Evolutionary conservation across 1,284 basidiomycete species (phyloP).

Genomic region (Ganoderma sinense): DNA sequence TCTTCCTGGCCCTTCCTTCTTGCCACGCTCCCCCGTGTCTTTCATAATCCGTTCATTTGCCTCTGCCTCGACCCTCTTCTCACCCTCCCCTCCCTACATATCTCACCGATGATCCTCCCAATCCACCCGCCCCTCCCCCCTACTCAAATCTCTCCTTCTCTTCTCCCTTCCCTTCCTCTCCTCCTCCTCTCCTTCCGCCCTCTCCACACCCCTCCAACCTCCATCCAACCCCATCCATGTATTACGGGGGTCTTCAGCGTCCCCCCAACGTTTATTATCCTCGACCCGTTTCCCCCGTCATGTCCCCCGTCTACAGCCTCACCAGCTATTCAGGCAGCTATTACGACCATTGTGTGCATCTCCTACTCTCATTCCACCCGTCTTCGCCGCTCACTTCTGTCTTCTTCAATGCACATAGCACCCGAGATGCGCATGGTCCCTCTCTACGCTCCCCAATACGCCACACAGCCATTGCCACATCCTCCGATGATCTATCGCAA

Average conservation of each 20-base stretch:
- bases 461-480: constrained; percentile 33
- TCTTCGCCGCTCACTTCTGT: neutral
- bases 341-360: constrained; percentile 33
- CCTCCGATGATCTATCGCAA: constrained; percentile 36
- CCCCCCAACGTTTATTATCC: constrained; percentile 32
- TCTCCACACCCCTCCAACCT: constrained; percentile 5
- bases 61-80: constrained; percentile 19
- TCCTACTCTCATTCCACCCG: neutral
- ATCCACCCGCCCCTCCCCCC: neutral
- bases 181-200: constrained; percentile 6
- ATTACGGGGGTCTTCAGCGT: constrained; percentile 27
- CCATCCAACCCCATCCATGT: constrained; percentile 13
- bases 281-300: constrained; percentile 26
- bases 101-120: constrained; percentile 24
- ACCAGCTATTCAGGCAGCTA: constrained; percentile 30
- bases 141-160: constrained; percentile 19
- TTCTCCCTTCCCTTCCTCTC: constrained; percentile 3
- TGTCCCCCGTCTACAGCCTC: constrained; percentile 33
- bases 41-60: constrained; percentile 34
- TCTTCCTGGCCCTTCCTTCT: constrained; percentile 19
- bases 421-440: constrained; percentile 39
- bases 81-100: constrained; percentile 19
- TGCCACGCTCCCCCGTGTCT: constrained; percentile 39
- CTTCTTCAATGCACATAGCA: constrained; percentile 18
- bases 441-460: constrained; percentile 28